A percentile compares a stretch with the other conserved stretches of the same genome.
phyloP scores from a whole-genome alignment of 345 rosid species.

The Salix purpurea region DNA sequence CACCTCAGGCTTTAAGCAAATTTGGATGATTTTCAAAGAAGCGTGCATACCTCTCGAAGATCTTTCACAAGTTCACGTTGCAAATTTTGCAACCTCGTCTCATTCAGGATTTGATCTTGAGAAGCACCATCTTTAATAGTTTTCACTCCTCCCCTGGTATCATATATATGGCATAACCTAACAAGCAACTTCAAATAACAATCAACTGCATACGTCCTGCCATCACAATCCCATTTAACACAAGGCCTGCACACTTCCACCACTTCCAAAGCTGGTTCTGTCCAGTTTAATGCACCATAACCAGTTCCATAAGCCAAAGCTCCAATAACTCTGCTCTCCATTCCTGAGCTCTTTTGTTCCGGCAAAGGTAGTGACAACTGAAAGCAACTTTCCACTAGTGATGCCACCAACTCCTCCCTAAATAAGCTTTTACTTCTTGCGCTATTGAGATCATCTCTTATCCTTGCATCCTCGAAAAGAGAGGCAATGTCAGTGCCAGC shows the following conservation, averaged over 20 bases:
- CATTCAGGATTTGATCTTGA: slow-evolving; percentile 90
- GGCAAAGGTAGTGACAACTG: slow-evolving; percentile 94
- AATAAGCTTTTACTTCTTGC: slow-evolving; percentile 78
- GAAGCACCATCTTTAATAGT: slow-evolving; percentile 97
- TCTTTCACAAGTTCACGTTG: slow-evolving; percentile 88
- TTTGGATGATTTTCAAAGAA: background rate
- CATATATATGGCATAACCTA: slow-evolving; percentile 89
- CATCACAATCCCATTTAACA: slow-evolving; percentile 98
- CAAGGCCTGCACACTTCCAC: slow-evolving; percentile 98
- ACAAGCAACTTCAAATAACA: slow-evolving; percentile 94
- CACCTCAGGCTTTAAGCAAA: background rate
- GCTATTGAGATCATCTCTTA: slow-evolving; percentile 83
- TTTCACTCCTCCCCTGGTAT: slow-evolving; percentile 96
- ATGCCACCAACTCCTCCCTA: slow-evolving; percentile 93
- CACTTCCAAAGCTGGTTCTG: slow-evolving; percentile 94
- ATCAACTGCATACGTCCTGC: slow-evolving; percentile 92
- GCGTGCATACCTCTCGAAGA: slow-evolving; percentile 66
- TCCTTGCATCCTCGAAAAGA: slow-evolving; percentile 85
- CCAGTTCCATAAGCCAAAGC: slow-evolving; percentile 99
- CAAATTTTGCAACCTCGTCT: slow-evolving; percentile 85
- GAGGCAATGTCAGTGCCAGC: slow-evolving; percentile 94
- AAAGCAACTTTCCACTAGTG: slow-evolving; percentile 97
- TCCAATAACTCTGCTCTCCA: slow-evolving; percentile 98
- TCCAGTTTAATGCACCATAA: slow-evolving; percentile 97
- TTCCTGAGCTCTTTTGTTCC: slow-evolving; percentile 84